Evolutionary conservation across 1,139 yeast genomes (phyloP).

Genomic region (Spathaspora jeffriesii): DNA sequence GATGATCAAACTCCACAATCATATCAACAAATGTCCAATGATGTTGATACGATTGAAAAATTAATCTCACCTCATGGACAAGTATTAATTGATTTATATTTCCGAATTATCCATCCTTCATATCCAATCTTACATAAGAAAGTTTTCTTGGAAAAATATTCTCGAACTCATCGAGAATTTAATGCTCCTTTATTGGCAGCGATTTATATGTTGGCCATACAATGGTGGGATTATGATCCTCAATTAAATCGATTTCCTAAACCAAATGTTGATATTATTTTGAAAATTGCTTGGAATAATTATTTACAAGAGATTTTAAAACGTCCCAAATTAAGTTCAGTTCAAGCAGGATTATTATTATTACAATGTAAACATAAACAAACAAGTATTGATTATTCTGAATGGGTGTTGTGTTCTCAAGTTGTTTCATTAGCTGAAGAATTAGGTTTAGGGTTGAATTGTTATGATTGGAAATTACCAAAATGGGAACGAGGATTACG

Average conservation of each 20-base stretch:
- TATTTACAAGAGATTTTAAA: slow-evolving; percentile 68
- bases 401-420: slow-evolving; percentile 87
- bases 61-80: slow-evolving; percentile 80
- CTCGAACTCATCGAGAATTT: slow-evolving; percentile 75
- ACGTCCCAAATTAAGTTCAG: slow-evolving; percentile 77
- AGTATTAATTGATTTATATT: slow-evolving; percentile 66
- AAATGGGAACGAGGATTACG: slow-evolving; percentile 91
- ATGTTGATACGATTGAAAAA: slow-evolving; percentile 70
- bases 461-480: slow-evolving; percentile 86
- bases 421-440: slow-evolving; percentile 87
- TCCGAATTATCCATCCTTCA: slow-evolving; percentile 75
- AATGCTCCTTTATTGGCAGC: slow-evolving; percentile 79
- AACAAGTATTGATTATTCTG: slow-evolving; percentile 49
- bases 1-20: slow-evolving; percentile 73
- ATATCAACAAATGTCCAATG: slow-evolving; percentile 63
- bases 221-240: slow-evolving; percentile 87
- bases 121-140: slow-evolving; percentile 78
- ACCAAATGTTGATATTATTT: slow-evolving; percentile 56
- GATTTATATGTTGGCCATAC: slow-evolving; percentile 71
- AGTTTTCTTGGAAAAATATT: slow-evolving; percentile 74
- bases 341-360: slow-evolving; percentile 73
- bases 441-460: slow-evolving; percentile 81
- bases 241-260: slow-evolving; percentile 62
- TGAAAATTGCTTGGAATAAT: slow-evolving; percentile 54
- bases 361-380: slow-evolving; percentile 57